Percentiles rank a stretch among this genome's conserved stretches.
Evolutionary conservation across 2,329 filamentous ascomycete genomes (phyloP).

Genomic region (Calonectria multiphialidica): DNA sequence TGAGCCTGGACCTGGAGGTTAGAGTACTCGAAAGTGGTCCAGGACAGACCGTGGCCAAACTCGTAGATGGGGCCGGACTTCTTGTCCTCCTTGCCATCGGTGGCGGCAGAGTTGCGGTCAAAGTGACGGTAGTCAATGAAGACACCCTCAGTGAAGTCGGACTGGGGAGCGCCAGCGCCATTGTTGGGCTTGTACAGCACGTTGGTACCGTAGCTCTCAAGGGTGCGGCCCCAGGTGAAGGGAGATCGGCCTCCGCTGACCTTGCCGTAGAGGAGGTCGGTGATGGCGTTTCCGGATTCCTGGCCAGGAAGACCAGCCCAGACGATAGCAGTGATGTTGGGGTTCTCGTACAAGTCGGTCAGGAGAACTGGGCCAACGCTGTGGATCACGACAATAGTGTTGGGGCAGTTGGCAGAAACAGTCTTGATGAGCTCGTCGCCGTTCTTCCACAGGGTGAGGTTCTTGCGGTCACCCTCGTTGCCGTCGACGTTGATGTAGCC

Average conservation of each 20-base stretch:
- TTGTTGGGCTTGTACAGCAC: conserved; percentile 79
- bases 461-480: conserved; percentile 90
- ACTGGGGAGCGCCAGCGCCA: conserved; percentile 73
- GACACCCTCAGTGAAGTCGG: conserved; percentile 80
- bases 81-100: conserved; percentile 32
- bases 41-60: conserved; percentile 85
- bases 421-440: conserved; percentile 86
- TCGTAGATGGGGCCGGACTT: conserved; percentile 76
- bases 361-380: conserved; percentile 84
- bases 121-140: conserved; percentile 81
- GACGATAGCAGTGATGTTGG: conserved; percentile 86
- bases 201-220: conserved; percentile 76
- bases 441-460: conserved; percentile 88
- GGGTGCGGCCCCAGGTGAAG: conserved; percentile 82
- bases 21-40: conserved; percentile 84
- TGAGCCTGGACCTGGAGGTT: conserved; percentile 69
- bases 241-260: conserved; percentile 83
- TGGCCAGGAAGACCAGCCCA: conserved; percentile 88
- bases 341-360: conserved; percentile 78
- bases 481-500: conserved; percentile 86
- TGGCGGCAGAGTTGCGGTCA: conserved; percentile 65
- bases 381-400: conserved; percentile 94
- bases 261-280: conserved; percentile 86
- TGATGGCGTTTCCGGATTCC: conserved; percentile 83
- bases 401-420: conserved; percentile 81